phyloP scores from a whole-genome alignment of 345 rosid genomes.

The Triadica sebifera region DNA sequence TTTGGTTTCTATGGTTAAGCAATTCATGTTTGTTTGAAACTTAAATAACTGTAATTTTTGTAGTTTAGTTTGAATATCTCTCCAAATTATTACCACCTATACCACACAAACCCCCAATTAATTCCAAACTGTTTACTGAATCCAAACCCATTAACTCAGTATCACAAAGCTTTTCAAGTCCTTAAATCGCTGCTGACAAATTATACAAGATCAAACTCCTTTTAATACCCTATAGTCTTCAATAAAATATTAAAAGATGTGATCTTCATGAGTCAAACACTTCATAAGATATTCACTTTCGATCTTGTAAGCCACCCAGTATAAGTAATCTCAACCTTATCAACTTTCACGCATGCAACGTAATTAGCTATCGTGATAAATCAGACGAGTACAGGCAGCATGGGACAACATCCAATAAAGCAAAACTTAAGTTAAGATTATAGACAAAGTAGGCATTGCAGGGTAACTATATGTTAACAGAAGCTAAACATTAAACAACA shows the following conservation, averaged over 20 bases:
- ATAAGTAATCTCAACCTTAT: not conserved
- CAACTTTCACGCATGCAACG: not conserved
- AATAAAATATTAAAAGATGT: not conserved
- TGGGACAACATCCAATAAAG: not conserved
- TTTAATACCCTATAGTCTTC: not conserved
- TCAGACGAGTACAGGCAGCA: not conserved
- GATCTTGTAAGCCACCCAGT: not conserved
- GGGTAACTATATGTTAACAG: not conserved
- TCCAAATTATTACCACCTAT: not conserved
- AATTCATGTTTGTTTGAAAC: not conserved
- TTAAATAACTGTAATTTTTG: not conserved
- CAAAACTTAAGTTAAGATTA: not conserved
- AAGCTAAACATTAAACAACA: not conserved
- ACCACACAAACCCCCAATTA: too few relatives aligned
- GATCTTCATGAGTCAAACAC: not conserved
- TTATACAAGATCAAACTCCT: not conserved
- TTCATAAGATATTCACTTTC: not conserved
- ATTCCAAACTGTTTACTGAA: not conserved
- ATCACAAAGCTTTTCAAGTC: not conserved
- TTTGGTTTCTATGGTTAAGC: not conserved
- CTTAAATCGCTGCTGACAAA: not conserved
- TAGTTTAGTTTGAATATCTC: not conserved
- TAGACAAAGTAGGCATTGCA: not conserved
- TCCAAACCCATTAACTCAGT: not conserved
- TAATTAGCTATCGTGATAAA: not conserved